These are phyloP conservation scores for Metschnikowia cubensis DNA, from an alignment of 805 yeast species.

Conservation along the genomic window DNA sequence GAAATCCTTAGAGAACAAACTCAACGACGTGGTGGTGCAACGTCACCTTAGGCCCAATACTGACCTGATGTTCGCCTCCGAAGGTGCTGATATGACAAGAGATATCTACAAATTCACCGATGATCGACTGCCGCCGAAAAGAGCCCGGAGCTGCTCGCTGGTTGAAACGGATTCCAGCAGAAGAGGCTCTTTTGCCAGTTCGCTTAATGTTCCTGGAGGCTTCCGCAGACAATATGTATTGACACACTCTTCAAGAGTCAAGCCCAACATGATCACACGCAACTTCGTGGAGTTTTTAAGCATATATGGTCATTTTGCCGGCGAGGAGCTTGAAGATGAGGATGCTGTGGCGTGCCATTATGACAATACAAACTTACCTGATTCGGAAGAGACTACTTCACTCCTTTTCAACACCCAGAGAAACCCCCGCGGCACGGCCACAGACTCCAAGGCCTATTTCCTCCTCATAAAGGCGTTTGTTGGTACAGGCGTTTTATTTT, in stretches of 20 bases:
- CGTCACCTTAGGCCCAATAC: constrained; percentile 13
- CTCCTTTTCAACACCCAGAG: constrained; percentile 20
- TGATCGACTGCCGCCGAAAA: constrained; percentile 10
- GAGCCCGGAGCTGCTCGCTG: constrained; percentile 17
- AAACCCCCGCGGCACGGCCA: constrained; percentile 53
- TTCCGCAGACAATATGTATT: constrained; percentile 68
- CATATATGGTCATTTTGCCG: constrained; percentile 83
- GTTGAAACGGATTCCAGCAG: constrained; percentile 22
- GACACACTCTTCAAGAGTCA: constrained; percentile 9
- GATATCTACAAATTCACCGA: constrained; percentile 13
- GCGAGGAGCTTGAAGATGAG: constrained; percentile 71
- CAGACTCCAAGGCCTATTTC: constrained; percentile 68
- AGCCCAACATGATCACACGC: constrained; percentile 53
- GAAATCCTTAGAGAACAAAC: constrained; percentile 2
- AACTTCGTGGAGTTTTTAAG: constrained; percentile 75
- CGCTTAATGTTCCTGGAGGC: constrained; percentile 76
- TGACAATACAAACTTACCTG: constrained; percentile 4
- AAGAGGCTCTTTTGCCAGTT: constrained; percentile 62
- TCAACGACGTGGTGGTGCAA: constrained; percentile 12
- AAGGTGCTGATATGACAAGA: constrained; percentile 20
- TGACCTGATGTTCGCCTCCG: constrained; percentile 11
- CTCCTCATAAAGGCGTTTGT: constrained; percentile 69
- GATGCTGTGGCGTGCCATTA: constrained; percentile 54
- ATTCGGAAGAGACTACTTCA: constrained; percentile 37
- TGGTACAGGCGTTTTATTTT: constrained; percentile 71